Evolutionary conservation across 257 asterid species (phyloP).

Genomic region (Perilla frutescens): DNA sequence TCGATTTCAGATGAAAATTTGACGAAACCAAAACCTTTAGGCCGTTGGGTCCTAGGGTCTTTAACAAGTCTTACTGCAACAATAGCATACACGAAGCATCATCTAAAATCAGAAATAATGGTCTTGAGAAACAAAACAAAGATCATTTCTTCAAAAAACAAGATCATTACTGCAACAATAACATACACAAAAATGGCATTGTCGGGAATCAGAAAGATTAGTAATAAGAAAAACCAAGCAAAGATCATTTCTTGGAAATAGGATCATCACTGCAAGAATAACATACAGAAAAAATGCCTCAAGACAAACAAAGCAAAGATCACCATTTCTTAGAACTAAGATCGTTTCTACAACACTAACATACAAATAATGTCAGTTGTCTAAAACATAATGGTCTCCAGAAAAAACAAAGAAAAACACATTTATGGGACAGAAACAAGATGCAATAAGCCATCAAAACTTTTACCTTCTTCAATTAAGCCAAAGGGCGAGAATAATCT

Average conservation of each 20-base stretch:
- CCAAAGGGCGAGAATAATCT: constrained; percentile 71
- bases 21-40: constrained; percentile 80
- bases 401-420: constrained; percentile 6
- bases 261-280: neutral
- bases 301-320: neutral
- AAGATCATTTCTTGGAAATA: neutral
- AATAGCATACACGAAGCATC: neutral
- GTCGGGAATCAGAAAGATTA: too few relatives aligned
- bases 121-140: neutral
- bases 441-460: neutral
- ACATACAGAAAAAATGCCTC: neutral
- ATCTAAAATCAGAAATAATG: neutral
- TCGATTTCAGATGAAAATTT: constrained; percentile 60
- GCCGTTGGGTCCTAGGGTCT: constrained; percentile 67
- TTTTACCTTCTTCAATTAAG: constrained; percentile 56
- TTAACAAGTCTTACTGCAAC: constrained; percentile 65
- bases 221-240: neutral
- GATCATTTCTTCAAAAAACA: neutral
- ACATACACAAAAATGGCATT: neutral
- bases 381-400: neutral
- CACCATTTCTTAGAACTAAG: neutral
- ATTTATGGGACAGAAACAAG: constrained; percentile 14
- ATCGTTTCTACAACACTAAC: neutral
- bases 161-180: neutral
- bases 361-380: neutral